Percentiles rank a stretch among this genome's conserved stretches.
These are phyloP conservation scores for Dactylella cylindrospora DNA, from an alignment of 2,329 filamentous ascomycete species.

Conservation along the genomic window DNA sequence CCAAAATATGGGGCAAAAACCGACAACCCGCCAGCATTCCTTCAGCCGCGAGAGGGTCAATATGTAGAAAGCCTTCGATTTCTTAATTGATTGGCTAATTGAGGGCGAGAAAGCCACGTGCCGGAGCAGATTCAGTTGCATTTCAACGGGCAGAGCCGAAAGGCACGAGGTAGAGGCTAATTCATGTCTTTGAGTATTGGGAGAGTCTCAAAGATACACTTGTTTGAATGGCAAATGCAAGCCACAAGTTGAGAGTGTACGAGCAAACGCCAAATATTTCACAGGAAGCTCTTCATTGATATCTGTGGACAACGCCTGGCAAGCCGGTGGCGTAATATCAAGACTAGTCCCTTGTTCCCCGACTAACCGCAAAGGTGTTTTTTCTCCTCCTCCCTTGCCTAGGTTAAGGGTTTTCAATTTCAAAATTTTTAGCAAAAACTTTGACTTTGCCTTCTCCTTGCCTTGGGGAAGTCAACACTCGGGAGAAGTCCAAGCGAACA, in stretches of 20 bases:
- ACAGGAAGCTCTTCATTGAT: too few species aligned
- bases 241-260: slow-evolving; percentile 31
- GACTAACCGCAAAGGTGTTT: slow-evolving; percentile 1
- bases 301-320: slow-evolving; percentile 6
- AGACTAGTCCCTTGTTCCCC: not conserved
- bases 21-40: too few species aligned
- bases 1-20: too few species aligned
- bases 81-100: slow-evolving; percentile 1
- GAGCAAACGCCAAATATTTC: slow-evolving; percentile 5
- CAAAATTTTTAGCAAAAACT: not conserved
- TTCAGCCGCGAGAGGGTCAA: not conserved
- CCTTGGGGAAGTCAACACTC: not conserved
- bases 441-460: too few species aligned
- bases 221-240: slow-evolving; percentile 28
- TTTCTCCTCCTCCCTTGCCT: slow-evolving; percentile 20
- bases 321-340: not conserved
- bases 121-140: slow-evolving; percentile 14
- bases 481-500: slow-evolving; percentile 3
- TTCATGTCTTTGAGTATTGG: too few species aligned
- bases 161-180: slow-evolving; percentile 27
- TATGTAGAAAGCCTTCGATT: slow-evolving; percentile 1
- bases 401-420: not conserved
- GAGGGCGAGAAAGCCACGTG: slow-evolving; percentile 23
- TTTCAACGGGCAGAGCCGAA: slow-evolving; percentile 30
- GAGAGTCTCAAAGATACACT: slow-evolving; percentile 17